A percentile compares a stretch with the other conserved stretches of the same genome.
These are phyloP conservation scores for Penicillium subrubescens DNA, from an alignment of 495 filamentous ascomycete species.

Conservation along the genomic window DNA sequence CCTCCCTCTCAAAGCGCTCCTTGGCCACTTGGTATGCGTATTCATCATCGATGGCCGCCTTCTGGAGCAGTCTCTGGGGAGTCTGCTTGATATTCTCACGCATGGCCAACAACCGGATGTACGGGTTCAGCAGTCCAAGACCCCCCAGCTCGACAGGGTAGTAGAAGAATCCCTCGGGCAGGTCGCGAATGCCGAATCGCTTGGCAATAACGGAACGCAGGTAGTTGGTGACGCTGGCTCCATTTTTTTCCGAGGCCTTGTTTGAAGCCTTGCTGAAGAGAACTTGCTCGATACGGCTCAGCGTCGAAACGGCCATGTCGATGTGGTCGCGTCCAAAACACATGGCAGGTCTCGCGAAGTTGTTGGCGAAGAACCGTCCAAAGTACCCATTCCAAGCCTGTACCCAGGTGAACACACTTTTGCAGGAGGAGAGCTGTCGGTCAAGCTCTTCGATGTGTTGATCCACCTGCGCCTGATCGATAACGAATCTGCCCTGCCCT, in stretches of 20 bases:
- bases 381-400: slow-evolving; percentile 21
- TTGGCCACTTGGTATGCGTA: slow-evolving; percentile 47
- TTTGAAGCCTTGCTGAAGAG: slow-evolving; percentile 43
- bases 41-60: slow-evolving; percentile 6
- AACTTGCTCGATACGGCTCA: slow-evolving; percentile 58
- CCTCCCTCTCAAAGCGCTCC: slow-evolving; percentile 43
- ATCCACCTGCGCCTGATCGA: slow-evolving; percentile 64
- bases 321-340: slow-evolving; percentile 67
- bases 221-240: slow-evolving; percentile 57
- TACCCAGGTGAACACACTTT: slow-evolving; percentile 59
- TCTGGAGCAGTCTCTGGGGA: slow-evolving; percentile 26
- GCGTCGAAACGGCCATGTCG: slow-evolving; percentile 61
- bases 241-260: slow-evolving; percentile 14
- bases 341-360: slow-evolving; percentile 65
- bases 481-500: slow-evolving; percentile 56
- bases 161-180: slow-evolving; percentile 71
- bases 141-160: slow-evolving; percentile 63
- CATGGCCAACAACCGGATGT: slow-evolving; percentile 54
- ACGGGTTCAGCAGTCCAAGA: slow-evolving; percentile 58
- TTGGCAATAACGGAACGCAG: slow-evolving; percentile 55
- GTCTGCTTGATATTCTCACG: slow-evolving; percentile 53
- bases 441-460: slow-evolving; percentile 62
- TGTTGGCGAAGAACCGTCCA: slow-evolving; percentile 53
- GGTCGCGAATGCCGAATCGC: slow-evolving; percentile 54
- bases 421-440: slow-evolving; percentile 57